Base-by-base conservation (phyloP, 345 rosid genomes). In the Boechera divaricarpa region DNA sequence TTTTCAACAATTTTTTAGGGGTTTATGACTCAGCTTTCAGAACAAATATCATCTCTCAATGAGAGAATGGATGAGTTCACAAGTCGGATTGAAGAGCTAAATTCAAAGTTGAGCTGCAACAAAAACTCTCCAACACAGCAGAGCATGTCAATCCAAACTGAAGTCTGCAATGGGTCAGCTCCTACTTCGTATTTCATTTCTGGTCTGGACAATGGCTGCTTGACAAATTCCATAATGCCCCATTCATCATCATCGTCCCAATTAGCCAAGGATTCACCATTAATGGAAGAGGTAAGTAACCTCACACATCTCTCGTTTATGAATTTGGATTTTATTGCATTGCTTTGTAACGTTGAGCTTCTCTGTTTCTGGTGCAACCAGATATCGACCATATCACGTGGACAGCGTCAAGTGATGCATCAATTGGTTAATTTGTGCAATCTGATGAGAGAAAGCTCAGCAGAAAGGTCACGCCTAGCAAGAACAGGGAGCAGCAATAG, bases 1-100 rank as follows among this genome's bases (percentile, higher is more conserved):
- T 54, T 74, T 60, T 58, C 52, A 12, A 48, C 29, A 32, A 26
- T 56, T 15, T 28, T 54, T 29, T 47, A 91, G 99, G 96, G 87
- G 68, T 85, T 81, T 69, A 73, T 90, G 55, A 84, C 93, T 79
- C 96, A 90, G 77, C 98, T 96, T 79, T 91, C 91, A 3, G 97
- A 96, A 58, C 99, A 91, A 75, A 96, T 96, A 67, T 87, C 96
- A 42, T 80, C 91, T 0, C 88, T 96, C 66, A 85, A 86, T 74
- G 99, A 91, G 61, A 86, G 95, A 81, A 91, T 96, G 93, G 98
- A 93, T 38, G 99, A 93, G 80, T 96, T 93, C 81, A 91, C 96
- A 11, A 61, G 69, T 29, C 82, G 76, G 6, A 84, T 93, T 6
- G 98, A 96, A 77, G 98, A 93, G 80, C 81, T 96, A 38, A 93